These are phyloP conservation scores for Termitomyces sp. DNA, from an alignment of 768 basidiomycete genomes.

Conservation along the genomic window DNA sequence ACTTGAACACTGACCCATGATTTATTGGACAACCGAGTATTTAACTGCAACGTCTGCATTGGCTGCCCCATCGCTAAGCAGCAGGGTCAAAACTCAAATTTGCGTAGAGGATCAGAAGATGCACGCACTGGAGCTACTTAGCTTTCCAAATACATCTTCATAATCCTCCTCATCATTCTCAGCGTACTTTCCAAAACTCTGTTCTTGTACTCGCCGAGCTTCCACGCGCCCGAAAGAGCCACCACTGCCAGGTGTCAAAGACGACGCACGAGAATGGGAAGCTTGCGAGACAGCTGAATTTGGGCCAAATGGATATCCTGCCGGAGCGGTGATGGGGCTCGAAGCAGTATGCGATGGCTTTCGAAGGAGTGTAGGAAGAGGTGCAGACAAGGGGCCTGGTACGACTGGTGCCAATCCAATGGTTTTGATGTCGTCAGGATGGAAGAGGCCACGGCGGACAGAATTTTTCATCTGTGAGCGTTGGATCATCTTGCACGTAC, in stretches of 20 bases:
- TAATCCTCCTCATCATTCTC: conserved; percentile 91
- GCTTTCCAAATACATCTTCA: conserved; percentile 90
- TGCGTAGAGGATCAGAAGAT: not conserved
- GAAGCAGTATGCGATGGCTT: conserved; percentile 53
- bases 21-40: conserved; percentile 81
- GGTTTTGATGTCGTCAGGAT: conserved; percentile 86
- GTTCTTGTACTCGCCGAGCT: conserved; percentile 48
- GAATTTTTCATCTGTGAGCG: conserved; percentile 61
- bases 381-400: conserved; percentile 66
- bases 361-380: conserved; percentile 52
- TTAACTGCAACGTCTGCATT: conserved; percentile 77
- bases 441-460: conserved; percentile 72
- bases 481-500: not conserved
- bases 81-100: conserved; percentile 2
- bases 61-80: conserved; percentile 51
- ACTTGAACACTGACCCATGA: conserved; percentile 64
- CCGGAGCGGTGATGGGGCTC: conserved; percentile 35
- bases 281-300: conserved; percentile 20
- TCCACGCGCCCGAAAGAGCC: conserved; percentile 71
- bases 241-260: conserved; percentile 38
- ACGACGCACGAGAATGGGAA: conserved; percentile 58
- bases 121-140: conserved; percentile 57
- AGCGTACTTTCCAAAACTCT: conserved; percentile 76
- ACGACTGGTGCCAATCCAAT: conserved; percentile 49
- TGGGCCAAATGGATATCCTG: conserved; percentile 27